Conservation (phyloP, 2,329 filamentous ascomycete genomes). For the Colletotrichum lentis region DNA sequence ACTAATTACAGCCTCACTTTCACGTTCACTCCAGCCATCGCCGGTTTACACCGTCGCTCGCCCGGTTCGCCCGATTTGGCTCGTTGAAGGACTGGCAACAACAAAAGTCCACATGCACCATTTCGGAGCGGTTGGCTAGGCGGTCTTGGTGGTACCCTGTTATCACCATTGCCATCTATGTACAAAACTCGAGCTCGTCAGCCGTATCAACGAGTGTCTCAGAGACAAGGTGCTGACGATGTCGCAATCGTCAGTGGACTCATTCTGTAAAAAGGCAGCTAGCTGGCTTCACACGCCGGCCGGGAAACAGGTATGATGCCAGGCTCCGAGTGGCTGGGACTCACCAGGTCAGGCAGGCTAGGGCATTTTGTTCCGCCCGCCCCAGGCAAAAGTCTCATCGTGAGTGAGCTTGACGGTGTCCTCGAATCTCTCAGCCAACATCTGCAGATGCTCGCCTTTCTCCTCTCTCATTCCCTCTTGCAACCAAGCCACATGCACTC, state of each 20-base stretch:
- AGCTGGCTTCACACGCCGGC: background rate
- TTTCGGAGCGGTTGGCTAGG: background rate
- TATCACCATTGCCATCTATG: background rate
- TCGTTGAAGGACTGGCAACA: background rate
- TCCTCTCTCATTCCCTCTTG: background rate
- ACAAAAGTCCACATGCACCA: background rate
- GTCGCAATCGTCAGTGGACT: background rate
- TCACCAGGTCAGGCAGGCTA: background rate
- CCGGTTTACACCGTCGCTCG: background rate
- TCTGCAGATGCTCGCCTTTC: background rate
- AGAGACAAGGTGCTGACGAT: background rate
- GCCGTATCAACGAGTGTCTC: background rate
- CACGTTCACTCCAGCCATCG: background rate
- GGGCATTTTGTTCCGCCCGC: background rate
- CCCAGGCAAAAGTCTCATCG: background rate
- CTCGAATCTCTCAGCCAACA: background rate
- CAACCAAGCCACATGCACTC: background rate
- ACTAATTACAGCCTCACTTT: conserved; percentile 15
- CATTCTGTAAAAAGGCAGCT: background rate
- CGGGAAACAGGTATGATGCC: background rate
- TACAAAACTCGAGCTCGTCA: conserved; percentile 2
- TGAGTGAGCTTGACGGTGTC: background rate
- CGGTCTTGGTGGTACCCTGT: background rate
- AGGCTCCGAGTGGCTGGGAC: background rate
- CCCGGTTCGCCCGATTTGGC: background rate